Evolutionary conservation across 768 basidiomycete genomes (phyloP).

Genomic region (Tricholoma bakamatsutake): DNA sequence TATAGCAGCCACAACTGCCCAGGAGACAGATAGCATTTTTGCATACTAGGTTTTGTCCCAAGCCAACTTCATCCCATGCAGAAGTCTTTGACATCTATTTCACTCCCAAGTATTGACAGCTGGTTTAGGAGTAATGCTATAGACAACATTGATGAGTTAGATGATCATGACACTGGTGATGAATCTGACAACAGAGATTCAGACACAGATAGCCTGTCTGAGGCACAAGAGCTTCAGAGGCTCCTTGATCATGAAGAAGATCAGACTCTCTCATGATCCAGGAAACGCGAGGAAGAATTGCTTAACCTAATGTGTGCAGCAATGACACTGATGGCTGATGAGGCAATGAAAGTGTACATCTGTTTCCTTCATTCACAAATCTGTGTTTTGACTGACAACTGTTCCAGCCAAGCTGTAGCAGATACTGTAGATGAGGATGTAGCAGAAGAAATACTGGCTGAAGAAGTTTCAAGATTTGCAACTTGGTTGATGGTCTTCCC

Average conservation of each 20-base stretch:
- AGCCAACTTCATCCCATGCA: neutral
- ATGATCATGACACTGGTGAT: neutral
- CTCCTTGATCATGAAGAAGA: neutral
- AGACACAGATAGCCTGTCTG: neutral
- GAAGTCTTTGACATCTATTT: neutral
- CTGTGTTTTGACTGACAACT: neutral
- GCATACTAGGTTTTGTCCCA: slow-evolving; percentile 14
- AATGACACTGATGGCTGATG: slow-evolving; percentile 1
- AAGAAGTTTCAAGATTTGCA: too few species aligned
- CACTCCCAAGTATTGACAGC: neutral
- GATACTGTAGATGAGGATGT: too few species aligned
- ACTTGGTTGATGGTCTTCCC: too few species aligned
- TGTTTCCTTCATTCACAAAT: neutral
- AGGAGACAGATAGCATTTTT: slow-evolving; percentile 17
- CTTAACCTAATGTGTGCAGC: slow-evolving; percentile 1
- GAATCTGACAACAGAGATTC: neutral
- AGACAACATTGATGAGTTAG: neutral
- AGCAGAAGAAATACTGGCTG: too few species aligned
- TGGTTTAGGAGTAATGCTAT: neutral
- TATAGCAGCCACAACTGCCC: slow-evolving; percentile 11
- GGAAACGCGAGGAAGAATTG: neutral
- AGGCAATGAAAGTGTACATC: slow-evolving; percentile 1
- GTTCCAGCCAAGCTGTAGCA: too few species aligned
- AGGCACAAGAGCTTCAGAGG: neutral
- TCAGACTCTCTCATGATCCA: neutral